These are phyloP conservation scores for Aspergillus latus DNA, from an alignment of 2,329 filamentous ascomycete genomes.

Conservation along the genomic window DNA sequence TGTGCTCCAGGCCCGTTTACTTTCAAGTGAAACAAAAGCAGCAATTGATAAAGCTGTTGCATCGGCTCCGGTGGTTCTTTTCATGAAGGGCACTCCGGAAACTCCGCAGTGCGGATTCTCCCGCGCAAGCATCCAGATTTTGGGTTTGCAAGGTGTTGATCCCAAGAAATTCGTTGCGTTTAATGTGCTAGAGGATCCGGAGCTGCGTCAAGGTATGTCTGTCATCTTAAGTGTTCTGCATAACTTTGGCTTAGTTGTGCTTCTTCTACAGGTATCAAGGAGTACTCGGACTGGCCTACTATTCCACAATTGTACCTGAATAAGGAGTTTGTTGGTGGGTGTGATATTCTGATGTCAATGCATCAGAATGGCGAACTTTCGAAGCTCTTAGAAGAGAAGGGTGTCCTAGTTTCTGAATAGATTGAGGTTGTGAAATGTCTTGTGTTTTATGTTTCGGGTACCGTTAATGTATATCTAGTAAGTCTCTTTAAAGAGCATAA, in stretches of 20 bases:
- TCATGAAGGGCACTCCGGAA: constrained; percentile 99
- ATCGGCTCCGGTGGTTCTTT: constrained; percentile 89
- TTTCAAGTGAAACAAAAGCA: constrained; percentile 75
- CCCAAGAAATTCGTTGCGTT: constrained; percentile 96
- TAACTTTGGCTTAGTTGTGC: not conserved
- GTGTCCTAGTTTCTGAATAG: constrained; percentile 69
- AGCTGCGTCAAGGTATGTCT: constrained; percentile 71
- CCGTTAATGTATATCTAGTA: constrained; percentile 3
- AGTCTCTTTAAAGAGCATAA: not conserved
- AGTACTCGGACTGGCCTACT: constrained; percentile 98
- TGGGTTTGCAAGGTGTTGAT: constrained; percentile 92
- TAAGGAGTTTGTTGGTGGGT: constrained; percentile 96
- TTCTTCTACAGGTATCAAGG: constrained; percentile 75
- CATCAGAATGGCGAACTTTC: constrained; percentile 93
- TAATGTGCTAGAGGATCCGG: constrained; percentile 90
- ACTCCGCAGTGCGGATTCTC: constrained; percentile 97
- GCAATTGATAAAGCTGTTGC: constrained; percentile 89
- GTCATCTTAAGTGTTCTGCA: not conserved
- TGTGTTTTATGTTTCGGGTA: not conserved
- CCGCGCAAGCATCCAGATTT: constrained; percentile 87
- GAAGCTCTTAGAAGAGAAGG: constrained; percentile 88
- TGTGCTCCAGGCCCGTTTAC: constrained; percentile 55
- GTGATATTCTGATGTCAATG: constrained; percentile 95
- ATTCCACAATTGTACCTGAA: constrained; percentile 96
- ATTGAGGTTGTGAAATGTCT: not conserved